A percentile compares a stretch with the other conserved stretches of the same genome.
These are phyloP conservation scores for Claviceps purpurea DNA, from an alignment of 2,329 filamentous ascomycete species.

Conservation along the genomic window DNA sequence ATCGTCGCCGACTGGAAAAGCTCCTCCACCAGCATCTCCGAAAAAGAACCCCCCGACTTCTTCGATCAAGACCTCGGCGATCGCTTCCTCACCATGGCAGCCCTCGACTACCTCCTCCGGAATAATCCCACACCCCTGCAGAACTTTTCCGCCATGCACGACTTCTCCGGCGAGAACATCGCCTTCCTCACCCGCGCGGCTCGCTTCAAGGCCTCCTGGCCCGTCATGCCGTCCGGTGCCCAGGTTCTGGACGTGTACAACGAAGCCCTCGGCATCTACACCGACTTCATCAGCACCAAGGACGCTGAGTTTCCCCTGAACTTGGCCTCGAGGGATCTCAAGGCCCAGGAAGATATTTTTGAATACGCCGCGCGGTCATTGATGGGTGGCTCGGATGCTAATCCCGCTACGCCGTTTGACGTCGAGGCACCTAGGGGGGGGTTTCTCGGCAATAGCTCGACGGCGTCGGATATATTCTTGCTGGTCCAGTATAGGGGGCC, in stretches of 20 bases:
- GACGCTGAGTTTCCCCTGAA: constrained; percentile 53
- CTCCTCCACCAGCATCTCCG: neutral
- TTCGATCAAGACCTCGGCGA: constrained; percentile 15
- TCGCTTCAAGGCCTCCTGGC: constrained; percentile 33
- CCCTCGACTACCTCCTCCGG: constrained; percentile 45
- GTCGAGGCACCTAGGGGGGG: constrained; percentile 3
- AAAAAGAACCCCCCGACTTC: constrained; percentile 5
- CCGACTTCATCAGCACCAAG: constrained; percentile 41
- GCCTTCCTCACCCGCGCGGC: constrained; percentile 45
- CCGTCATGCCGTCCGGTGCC: neutral
- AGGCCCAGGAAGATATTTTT: constrained; percentile 39
- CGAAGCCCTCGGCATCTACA: constrained; percentile 46
- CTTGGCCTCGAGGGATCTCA: constrained; percentile 39
- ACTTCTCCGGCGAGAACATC: constrained; percentile 60
- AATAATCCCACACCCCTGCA: constrained; percentile 45
- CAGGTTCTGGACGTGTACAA: constrained; percentile 35
- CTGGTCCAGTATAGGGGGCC: constrained; percentile 23
- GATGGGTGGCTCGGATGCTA: constrained; percentile 22
- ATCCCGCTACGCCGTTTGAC: constrained; percentile 26
- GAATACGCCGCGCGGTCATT: constrained; percentile 32
- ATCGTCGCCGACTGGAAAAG: constrained; percentile 7
- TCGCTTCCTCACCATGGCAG: constrained; percentile 42
- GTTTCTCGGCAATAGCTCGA: constrained; percentile 18
- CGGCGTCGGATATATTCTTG: constrained; percentile 35
- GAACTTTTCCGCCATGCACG: constrained; percentile 47